phyloP scores from a whole-genome alignment of 768 basidiomycete genomes.

The Hirschioporus abietinus region DNA sequence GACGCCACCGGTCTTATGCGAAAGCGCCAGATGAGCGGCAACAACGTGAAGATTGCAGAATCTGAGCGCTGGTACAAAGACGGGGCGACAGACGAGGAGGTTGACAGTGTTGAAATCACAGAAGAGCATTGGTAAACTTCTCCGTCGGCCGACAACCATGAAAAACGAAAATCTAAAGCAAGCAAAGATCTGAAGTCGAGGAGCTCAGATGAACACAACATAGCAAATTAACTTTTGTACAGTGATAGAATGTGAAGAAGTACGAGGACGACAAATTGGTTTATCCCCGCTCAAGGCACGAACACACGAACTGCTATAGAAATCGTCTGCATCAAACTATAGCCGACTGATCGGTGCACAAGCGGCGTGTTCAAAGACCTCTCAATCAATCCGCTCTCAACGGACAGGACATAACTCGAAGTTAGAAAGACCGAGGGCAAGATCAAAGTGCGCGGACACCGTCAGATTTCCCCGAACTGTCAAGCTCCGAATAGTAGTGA shows the following conservation, averaged over 20 bases:
- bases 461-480: background rate
- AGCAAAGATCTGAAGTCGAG: background rate
- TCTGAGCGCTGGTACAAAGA: slow-evolving; percentile 50
- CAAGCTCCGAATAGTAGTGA: background rate
- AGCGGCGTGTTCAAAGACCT: background rate
- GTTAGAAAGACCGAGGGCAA: background rate
- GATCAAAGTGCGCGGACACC: background rate
- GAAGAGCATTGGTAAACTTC: slow-evolving; percentile 28
- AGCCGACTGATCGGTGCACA: background rate
- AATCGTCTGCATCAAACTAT: background rate
- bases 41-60: slow-evolving; percentile 39
- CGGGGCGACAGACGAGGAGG: slow-evolving; percentile 27
- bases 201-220: background rate
- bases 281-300: background rate
- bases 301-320: background rate
- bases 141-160: background rate
- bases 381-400: background rate
- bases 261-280: background rate
- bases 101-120: slow-evolving; percentile 32
- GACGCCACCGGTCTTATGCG: slow-evolving; percentile 44
- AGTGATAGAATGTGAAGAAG: background rate
- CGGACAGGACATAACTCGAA: background rate
- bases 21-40: slow-evolving; percentile 48
- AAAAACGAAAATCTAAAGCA: no score
- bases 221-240: background rate